Conservation (phyloP, 306 rosid species). For the Echinosophora koreensis region DNA sequence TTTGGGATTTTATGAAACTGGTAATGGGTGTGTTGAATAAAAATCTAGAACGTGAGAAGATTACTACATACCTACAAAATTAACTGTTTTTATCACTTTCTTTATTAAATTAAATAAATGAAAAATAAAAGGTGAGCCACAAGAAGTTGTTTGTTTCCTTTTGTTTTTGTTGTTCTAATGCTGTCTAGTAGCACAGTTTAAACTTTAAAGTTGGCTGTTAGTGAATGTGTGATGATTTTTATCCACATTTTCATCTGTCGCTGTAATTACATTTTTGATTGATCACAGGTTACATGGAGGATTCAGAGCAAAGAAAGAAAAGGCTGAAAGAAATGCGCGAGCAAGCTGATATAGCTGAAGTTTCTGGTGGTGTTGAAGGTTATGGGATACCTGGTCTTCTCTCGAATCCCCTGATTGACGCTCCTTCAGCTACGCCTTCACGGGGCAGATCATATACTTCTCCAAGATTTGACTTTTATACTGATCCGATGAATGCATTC, state of each 20-base stretch:
- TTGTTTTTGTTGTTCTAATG: neutral
- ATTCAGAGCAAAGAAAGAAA: constrained; percentile 82
- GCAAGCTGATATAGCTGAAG: constrained; percentile 68
- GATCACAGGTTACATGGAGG: constrained; percentile 70
- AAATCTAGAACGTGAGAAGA: neutral
- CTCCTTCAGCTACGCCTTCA: constrained; percentile 44
- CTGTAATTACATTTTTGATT: constrained; percentile 28
- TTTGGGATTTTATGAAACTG: neutral
- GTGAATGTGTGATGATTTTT: constrained; percentile 5
- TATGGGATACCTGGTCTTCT: constrained; percentile 58
- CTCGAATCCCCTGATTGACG: constrained; percentile 77
- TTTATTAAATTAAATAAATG: neutral
- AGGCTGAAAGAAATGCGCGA: constrained; percentile 78
- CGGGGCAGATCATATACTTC: constrained; percentile 51
- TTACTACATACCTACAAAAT: neutral
- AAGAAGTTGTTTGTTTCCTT: neutral
- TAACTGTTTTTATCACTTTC: constrained; percentile 5
- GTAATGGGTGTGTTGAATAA: neutral
- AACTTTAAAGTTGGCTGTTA: neutral
- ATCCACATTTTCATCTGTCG: constrained; percentile 11
- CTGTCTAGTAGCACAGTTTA: neutral
- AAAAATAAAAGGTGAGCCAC: neutral
- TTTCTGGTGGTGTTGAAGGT: constrained; percentile 41
- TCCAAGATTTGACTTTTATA: constrained; percentile 84
- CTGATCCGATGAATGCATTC: constrained; percentile 93